A percentile compares a stretch with the other conserved stretches of the same genome.
phyloP scores from a whole-genome alignment of 495 filamentous ascomycete species.

The Venustampulla echinocandica region DNA sequence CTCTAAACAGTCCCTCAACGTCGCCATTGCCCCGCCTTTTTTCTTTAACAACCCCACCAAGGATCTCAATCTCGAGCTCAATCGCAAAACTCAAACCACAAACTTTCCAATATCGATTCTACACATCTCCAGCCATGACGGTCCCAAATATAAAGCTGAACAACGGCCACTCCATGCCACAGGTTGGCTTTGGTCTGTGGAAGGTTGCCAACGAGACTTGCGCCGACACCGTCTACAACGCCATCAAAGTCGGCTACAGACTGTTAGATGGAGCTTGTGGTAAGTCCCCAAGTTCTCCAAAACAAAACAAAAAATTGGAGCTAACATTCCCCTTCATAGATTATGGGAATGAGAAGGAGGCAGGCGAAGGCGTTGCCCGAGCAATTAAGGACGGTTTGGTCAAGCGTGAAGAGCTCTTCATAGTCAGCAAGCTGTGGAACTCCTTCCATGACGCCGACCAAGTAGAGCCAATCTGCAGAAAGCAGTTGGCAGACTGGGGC shows the following conservation, averaged over 20 bases:
- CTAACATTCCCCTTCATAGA: slow-evolving; percentile 36
- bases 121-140: slow-evolving; percentile 32
- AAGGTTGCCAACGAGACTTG: slow-evolving; percentile 74
- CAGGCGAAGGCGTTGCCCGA: slow-evolving; percentile 74
- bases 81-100: not conserved
- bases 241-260: slow-evolving; percentile 82
- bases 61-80: not conserved
- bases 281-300: slow-evolving; percentile 34
- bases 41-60: slow-evolving; percentile 7
- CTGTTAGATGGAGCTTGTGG: slow-evolving; percentile 82
- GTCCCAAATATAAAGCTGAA: slow-evolving; percentile 64
- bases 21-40: slow-evolving; percentile 10
- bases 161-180: slow-evolving; percentile 76
- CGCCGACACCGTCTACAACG: slow-evolving; percentile 76
- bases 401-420: slow-evolving; percentile 81
- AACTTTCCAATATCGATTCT: slow-evolving; percentile 14
- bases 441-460: slow-evolving; percentile 68
- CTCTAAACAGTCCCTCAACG: not conserved
- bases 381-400: slow-evolving; percentile 82
- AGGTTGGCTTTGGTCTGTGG: slow-evolving; percentile 78
- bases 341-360: slow-evolving; percentile 84
- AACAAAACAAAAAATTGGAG: not conserved
- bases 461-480: slow-evolving; percentile 63
- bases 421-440: slow-evolving; percentile 92
- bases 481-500: slow-evolving; percentile 71